A percentile compares a stretch with the other conserved stretches of the same genome.
phyloP scores from a whole-genome alignment of 75 land plant species.

The Selaginella tamariscina region DNA sequence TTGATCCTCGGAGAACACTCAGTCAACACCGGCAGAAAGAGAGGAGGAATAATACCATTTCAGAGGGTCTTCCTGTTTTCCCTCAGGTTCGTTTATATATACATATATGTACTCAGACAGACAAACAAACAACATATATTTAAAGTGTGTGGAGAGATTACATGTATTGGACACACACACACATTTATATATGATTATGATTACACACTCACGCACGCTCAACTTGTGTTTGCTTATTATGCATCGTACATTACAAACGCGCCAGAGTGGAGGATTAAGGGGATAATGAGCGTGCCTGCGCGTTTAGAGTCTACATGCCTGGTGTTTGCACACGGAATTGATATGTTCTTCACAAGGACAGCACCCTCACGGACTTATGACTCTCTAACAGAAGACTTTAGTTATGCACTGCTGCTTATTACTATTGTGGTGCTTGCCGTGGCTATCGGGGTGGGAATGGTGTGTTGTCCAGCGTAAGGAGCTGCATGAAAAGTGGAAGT shows the following conservation, averaged over 20 bases:
- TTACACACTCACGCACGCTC: no score
- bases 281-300: conserved; percentile 66
- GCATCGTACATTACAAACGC: conserved; percentile 79
- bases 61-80: conserved; percentile 78
- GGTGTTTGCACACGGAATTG: conserved; percentile 84
- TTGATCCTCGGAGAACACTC: conserved; percentile 79
- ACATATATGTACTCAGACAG: no score
- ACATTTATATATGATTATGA: no score
- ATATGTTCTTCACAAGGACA: conserved; percentile 76
- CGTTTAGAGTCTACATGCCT: conserved; percentile 83
- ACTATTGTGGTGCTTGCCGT: conserved; percentile 70
- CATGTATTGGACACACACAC: no score
- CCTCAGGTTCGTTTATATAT: conserved; percentile 76
- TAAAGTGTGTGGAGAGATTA: no score
- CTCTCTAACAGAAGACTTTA: conserved; percentile 93
- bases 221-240: background rate
- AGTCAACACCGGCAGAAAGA: conserved; percentile 70
- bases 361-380: conserved; percentile 94
- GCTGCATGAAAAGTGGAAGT: conserved; percentile 84
- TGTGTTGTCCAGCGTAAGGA: conserved; percentile 86
- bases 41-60: conserved; percentile 94
- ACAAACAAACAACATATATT: no score
- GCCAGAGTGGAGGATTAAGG: conserved; percentile 87
- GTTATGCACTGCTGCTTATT: conserved; percentile 79
- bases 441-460: conserved; percentile 67